Evolutionary conservation across 306 rosid genomes (phyloP).

Genomic region (Quercus aquifolioides): DNA sequence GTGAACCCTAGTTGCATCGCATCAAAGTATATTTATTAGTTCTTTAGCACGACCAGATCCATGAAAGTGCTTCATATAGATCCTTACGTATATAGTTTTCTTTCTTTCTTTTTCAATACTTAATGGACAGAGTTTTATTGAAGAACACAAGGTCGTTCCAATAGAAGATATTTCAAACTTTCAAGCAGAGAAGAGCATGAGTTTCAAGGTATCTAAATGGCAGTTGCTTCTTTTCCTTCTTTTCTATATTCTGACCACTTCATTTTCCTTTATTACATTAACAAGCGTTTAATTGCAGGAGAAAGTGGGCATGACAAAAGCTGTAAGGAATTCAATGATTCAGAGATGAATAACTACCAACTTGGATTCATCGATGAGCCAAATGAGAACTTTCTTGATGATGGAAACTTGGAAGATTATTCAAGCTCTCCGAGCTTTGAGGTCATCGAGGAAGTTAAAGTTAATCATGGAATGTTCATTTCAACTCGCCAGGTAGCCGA

Average conservation of each 20-base stretch:
- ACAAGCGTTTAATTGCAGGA: constrained; percentile 14
- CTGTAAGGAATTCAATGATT: constrained; percentile 41
- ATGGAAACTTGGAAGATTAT: constrained; percentile 47
- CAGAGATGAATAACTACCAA: constrained; percentile 50
- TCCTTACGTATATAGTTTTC: too few relatives aligned
- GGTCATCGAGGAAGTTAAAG: constrained; percentile 64
- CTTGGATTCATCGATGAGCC: constrained; percentile 60
- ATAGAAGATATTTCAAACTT: constrained; percentile 56
- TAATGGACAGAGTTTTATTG: constrained; percentile 56
- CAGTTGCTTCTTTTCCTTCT: background rate
- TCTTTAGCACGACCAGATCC: background rate
- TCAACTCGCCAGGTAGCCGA: constrained; percentile 69
- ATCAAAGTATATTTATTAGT: background rate
- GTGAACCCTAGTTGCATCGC: background rate
- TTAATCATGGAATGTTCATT: constrained; percentile 72
- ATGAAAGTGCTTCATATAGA: too few relatives aligned
- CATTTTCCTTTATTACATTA: background rate
- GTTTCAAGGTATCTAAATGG: constrained; percentile 47
- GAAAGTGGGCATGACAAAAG: constrained; percentile 30
- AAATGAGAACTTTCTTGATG: constrained; percentile 48
- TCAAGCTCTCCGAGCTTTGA: constrained; percentile 76
- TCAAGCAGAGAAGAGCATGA: constrained; percentile 39
- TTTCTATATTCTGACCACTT: background rate
- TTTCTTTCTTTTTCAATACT: background rate
- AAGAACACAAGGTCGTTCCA: constrained; percentile 68